Evolutionary conservation across 1,139 yeast species (phyloP).

Genomic region (Meyerozyma smithsonii): DNA sequence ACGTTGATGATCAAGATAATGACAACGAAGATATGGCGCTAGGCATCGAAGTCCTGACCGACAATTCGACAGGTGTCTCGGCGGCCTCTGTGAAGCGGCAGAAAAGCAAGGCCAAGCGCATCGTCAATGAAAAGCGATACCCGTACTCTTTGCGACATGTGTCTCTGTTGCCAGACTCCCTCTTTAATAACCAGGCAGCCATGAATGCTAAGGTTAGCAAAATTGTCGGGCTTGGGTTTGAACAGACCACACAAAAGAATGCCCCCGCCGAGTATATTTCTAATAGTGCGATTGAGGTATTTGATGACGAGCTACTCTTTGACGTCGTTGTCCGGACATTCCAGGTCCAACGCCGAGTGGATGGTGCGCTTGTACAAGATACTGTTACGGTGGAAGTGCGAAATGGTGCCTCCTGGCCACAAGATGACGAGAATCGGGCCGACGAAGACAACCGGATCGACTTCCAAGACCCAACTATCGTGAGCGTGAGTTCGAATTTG

Average conservation of each 20-base stretch:
- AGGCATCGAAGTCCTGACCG: conserved; percentile 17
- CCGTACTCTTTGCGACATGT: conserved; percentile 34
- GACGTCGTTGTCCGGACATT: conserved; percentile 31
- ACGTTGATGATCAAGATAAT: conserved; percentile 31
- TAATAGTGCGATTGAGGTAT: conserved; percentile 22
- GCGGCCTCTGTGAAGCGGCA: conserved; percentile 33
- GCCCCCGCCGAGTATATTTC: conserved; percentile 15
- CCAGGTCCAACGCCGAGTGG: conserved; percentile 15
- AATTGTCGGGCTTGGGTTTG: conserved; percentile 1
- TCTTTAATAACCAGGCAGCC: conserved; percentile 33
- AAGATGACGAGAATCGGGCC: conserved; percentile 24
- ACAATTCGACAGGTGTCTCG: conserved; percentile 19
- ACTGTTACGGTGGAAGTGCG: conserved; percentile 34
- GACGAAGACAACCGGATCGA: conserved; percentile 30
- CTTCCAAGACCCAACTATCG: conserved; percentile 43
- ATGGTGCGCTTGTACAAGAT: conserved; percentile 6
- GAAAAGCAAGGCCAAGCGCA: conserved; percentile 26
- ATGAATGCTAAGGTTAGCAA: conserved; percentile 29
- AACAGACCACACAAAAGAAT: conserved; percentile 13
- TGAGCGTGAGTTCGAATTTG: conserved; percentile 27
- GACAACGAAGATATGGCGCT: conserved; percentile 43
- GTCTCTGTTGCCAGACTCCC: conserved; percentile 32
- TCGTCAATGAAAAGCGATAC: conserved; percentile 32
- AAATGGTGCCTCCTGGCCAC: conserved; percentile 41
- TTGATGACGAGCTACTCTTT: conserved; percentile 38